Conservation (phyloP, 768 basidiomycete species). For the Boletellus sp. region DNA sequence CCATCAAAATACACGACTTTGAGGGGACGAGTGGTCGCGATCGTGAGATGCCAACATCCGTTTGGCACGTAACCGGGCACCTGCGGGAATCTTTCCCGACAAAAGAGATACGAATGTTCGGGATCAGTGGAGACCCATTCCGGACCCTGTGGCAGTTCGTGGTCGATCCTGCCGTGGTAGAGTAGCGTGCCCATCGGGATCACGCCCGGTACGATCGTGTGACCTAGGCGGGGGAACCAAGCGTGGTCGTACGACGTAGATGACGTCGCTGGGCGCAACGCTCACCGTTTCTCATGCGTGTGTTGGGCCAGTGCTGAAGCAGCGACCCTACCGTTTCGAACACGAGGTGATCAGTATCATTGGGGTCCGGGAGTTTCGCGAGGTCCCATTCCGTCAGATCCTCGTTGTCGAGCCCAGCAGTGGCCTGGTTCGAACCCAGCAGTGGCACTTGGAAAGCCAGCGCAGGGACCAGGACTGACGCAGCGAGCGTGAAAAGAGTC, state of each 20-base stretch:
- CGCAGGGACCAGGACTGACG: background rate
- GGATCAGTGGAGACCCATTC: slow-evolving; percentile 36
- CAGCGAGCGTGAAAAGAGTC: background rate
- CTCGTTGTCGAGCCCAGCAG: background rate
- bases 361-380: slow-evolving; percentile 18
- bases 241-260: too few species aligned
- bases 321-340: slow-evolving; percentile 25
- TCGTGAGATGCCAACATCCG: slow-evolving; percentile 15
- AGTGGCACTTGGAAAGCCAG: slow-evolving; percentile 11
- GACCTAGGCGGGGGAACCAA: too few species aligned
- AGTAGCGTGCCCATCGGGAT: slow-evolving; percentile 36
- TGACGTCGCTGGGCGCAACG: too few species aligned
- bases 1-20: slow-evolving; percentile 12
- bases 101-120: slow-evolving; percentile 40
- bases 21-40: slow-evolving; percentile 13
- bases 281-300: slow-evolving; percentile 43
- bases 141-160: slow-evolving; percentile 24
- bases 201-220: slow-evolving; percentile 29
- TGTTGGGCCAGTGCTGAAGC: slow-evolving; percentile 45
- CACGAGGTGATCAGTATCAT: slow-evolving; percentile 24
- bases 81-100: too few species aligned
- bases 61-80: background rate
- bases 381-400: slow-evolving; percentile 23
- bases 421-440: too few species aligned
- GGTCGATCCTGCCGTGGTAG: slow-evolving; percentile 27